Evolutionary conservation across 164 flowering plant species (phyloP).

Genomic region (Magnolia sinica): DNA sequence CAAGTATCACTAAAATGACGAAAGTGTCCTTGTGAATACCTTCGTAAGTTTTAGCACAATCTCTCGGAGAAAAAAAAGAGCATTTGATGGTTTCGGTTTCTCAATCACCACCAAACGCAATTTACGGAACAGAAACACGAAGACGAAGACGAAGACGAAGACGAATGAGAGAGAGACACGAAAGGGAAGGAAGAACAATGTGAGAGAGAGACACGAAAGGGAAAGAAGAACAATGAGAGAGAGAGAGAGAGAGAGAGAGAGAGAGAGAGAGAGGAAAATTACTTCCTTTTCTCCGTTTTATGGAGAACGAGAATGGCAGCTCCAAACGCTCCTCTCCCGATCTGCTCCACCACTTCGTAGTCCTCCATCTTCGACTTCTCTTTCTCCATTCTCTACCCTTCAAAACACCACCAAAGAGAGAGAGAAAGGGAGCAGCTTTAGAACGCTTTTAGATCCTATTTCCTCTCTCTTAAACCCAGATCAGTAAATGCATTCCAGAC

Average conservation of each 20-base stretch:
- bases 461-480: background rate
- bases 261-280: background rate
- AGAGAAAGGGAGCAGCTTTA: background rate
- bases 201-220: background rate
- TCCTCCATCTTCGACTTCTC: constrained; percentile 56
- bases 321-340: constrained; percentile 85
- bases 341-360: constrained; percentile 81
- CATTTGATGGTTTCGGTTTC: too few relatives aligned
- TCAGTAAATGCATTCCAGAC: constrained; percentile 10
- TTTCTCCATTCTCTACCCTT: constrained; percentile 39
- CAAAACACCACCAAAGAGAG: background rate
- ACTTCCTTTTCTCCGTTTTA: constrained; percentile 58
- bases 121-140: background rate
- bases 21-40: too few relatives aligned
- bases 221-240: background rate
- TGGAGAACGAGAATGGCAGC: constrained; percentile 72
- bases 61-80: too few relatives aligned
- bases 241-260: background rate
- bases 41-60: too few relatives aligned
- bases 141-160: background rate
- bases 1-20: too few relatives aligned
- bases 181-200: background rate
- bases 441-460: background rate
- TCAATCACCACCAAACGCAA: background rate
- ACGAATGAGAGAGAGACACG: background rate